Evolutionary conservation across 1,284 basidiomycete species (phyloP), one percentile per base, ranked within the genome.

Genomic region (Naganishia sp.): DNA sequence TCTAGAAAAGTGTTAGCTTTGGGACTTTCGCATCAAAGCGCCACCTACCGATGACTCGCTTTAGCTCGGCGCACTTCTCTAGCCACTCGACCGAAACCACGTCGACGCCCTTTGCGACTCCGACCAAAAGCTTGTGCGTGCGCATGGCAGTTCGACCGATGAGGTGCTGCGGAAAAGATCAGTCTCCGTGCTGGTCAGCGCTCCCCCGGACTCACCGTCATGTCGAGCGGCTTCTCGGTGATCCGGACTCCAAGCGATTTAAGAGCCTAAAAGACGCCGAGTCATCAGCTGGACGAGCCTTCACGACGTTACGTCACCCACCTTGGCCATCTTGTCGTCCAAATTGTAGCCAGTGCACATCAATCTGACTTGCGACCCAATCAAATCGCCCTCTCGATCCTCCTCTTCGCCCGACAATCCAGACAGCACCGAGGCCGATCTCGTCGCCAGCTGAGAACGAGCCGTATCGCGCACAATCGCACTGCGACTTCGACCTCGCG

Each of bases 91-190:
- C 82, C 3, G 82, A 84, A 17, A 93, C 77, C 56, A 93, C 81
- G 69, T 82, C 82, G 0, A 87, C 87, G 0, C 83, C 85, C 2
- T 77, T 77, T 0, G 87, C 82, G 71, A 92, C 80, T 0, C 89
- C 89, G 71, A 85, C 86, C 2, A 94, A 81, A 73, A 93, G 89
- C 73, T 93, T 94, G 74, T 91, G 88, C 0, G 90, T 93, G 7
- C 90, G 84, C 5, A 87, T 85, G 21, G 92, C 81, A 35, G 81
- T 81, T 47, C 84, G 84, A 11, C 85, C 85, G 47, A 92, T 76
- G 23, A 94, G 82, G 76, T 92, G 89, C 69, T 68, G 31, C 13
- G 21, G 9, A 46, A 41, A 0, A 39, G 11, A 15, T 3, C 51
- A 17, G 28, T 46, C 28, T 43, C 4, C 50, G 45, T 6, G 42